Conservation (phyloP, 768 basidiomycete species). For the Macrolepiota fuliginosa region DNA sequence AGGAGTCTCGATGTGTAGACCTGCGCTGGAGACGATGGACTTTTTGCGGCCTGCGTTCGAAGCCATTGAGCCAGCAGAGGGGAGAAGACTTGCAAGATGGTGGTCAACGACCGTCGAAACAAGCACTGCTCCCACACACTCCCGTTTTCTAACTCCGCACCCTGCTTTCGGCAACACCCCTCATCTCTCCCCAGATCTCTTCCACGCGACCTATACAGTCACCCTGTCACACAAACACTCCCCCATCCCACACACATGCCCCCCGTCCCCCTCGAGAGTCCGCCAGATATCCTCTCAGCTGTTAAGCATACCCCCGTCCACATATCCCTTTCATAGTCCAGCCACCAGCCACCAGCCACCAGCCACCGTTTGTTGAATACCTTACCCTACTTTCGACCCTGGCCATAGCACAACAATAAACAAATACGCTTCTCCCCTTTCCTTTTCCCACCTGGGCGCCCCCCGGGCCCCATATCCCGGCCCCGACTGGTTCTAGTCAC, state of each 20-base stretch:
- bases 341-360: neutral
- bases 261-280: no score
- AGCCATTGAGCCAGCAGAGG: slow-evolving; percentile 34
- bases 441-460: neutral
- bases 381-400: no score
- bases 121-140: slow-evolving; percentile 5
- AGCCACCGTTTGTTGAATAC: neutral
- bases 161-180: slow-evolving; percentile 10
- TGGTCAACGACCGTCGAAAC: slow-evolving; percentile 2
- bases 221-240: neutral
- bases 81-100: neutral
- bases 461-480: neutral
- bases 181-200: neutral
- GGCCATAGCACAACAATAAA: neutral
- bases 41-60: slow-evolving; percentile 74
- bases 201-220: slow-evolving; percentile 5
- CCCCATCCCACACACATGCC: neutral
- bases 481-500: neutral
- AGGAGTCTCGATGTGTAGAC: slow-evolving; percentile 70
- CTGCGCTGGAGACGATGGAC: slow-evolving; percentile 64
- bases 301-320: neutral
- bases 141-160: slow-evolving; percentile 8
- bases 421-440: neutral
- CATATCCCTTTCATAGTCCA: neutral
- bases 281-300: neutral